Base-by-base conservation (phyloP, 768 basidiomycete genomes). In the Thelephora ganbajun region DNA sequence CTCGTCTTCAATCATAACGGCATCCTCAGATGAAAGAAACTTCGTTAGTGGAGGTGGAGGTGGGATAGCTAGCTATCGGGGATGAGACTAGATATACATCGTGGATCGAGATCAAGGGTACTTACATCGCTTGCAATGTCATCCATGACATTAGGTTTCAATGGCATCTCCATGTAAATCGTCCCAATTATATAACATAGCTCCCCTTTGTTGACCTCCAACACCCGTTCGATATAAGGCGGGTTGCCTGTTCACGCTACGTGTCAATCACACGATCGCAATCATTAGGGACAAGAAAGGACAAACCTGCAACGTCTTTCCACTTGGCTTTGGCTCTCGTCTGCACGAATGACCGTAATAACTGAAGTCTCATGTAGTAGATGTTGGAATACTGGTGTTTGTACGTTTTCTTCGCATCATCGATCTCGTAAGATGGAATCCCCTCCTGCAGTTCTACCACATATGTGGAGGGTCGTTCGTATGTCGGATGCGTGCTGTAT, bases 101-200 rank as follows among this genome's bases (percentile, higher is more conserved):
- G 43, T 33, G 16, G 47, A 50, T 44, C 43, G 35, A 37, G 18
- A 36, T 36, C 26, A 42, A 30, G 20, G 35, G 47, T 18, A 70
- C 88, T 55, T 58, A 97, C 96, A 56, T 99, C 92, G 61, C 87
- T 74, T 19, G 83, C 90, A 53, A 98, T 76, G 53, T 99, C 96
- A 56, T 91, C 85, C 52, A 99, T 73, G n/a, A 99, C 87, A 58
- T 97, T 98, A 0, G 94, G 94, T 59, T 99, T 99, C 45, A 98
- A 70, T 7, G 92, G 89, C 96, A 99, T 99, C 51, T 99, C 92
- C 80, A 98, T 83, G 62, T 97, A 99, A 5, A 97, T 81, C 0
- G 96, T 99, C 3, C 96, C 96, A 47, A 96, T 69, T 51, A 98
- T 75, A 62, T 83, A 97, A 63, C 91, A 96, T 47, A 94, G 68